A percentile compares a stretch with the other conserved stretches of the same genome.
Evolutionary conservation across 495 filamentous ascomycete genomes (phyloP).

Genomic region (Neurospora sp.): DNA sequence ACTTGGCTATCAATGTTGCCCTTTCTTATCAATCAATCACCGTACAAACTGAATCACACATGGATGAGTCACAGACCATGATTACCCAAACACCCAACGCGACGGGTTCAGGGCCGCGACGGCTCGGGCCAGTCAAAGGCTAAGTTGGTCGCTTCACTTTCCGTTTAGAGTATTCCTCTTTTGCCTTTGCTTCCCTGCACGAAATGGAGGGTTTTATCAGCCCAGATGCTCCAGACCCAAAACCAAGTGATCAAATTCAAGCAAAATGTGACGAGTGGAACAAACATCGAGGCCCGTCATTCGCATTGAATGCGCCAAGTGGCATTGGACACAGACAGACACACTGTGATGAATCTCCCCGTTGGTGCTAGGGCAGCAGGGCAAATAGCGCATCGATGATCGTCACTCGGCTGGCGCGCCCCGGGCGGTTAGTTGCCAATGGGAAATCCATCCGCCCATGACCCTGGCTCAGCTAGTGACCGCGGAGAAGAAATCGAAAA

Average conservation of each 20-base stretch:
- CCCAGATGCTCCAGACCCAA: background rate
- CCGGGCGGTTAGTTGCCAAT: background rate
- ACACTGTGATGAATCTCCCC: background rate
- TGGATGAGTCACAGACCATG: background rate
- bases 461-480: background rate
- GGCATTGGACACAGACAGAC: background rate
- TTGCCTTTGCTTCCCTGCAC: background rate
- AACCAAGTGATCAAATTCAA: background rate
- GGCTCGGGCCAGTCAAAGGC: background rate
- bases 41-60: background rate
- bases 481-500: background rate
- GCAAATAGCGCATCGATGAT: background rate
- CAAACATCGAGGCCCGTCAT: background rate
- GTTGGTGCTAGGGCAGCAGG: background rate
- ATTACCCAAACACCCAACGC: background rate
- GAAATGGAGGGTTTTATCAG: background rate
- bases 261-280: background rate
- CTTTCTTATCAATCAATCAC: background rate
- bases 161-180: background rate
- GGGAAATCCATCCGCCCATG: background rate
- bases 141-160: background rate
- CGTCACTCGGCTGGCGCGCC: background rate
- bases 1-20: background rate
- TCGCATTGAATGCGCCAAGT: background rate
- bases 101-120: background rate